These are phyloP conservation scores for Suillus subaureus DNA, from an alignment of 768 basidiomycete genomes.

Conservation along the genomic window DNA sequence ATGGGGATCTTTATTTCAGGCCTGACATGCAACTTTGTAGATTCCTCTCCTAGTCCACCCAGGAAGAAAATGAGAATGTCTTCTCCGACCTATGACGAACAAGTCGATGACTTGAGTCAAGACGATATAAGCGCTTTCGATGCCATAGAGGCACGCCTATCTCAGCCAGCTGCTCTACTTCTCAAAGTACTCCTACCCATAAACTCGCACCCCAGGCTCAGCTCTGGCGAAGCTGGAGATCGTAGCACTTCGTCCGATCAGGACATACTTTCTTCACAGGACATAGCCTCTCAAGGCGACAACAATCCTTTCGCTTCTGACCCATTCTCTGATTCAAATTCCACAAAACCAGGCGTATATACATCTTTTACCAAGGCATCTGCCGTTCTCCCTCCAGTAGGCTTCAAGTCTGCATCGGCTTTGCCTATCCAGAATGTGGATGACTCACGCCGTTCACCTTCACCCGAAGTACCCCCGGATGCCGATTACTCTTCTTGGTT, in stretches of 20 bases:
- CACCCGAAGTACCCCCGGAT: constrained; percentile 42
- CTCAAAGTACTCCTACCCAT: not conserved
- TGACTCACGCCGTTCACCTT: constrained; percentile 29
- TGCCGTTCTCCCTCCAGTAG: constrained; percentile 7
- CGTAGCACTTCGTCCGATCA: not conserved
- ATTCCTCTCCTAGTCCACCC: constrained; percentile 32
- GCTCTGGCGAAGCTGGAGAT: not conserved
- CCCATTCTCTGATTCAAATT: not conserved
- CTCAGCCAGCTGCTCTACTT: constrained; percentile 31
- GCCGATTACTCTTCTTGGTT: constrained; percentile 55
- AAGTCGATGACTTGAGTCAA: constrained; percentile 51
- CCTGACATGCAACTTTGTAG: not conserved
- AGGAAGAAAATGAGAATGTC: constrained; percentile 65
- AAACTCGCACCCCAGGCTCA: not conserved
- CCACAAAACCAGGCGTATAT: constrained; percentile 13
- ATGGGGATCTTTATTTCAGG: not conserved
- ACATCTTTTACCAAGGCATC: constrained; percentile 23
- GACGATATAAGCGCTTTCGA: constrained; percentile 60
- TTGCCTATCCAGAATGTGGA: constrained; percentile 2
- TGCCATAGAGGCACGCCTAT: constrained; percentile 47
- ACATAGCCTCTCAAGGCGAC: constrained; percentile 14
- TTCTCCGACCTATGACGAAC: constrained; percentile 65
- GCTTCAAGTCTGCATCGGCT: constrained; percentile 1
- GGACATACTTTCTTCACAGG: constrained; percentile 1
- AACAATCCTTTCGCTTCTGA: constrained; percentile 24